A percentile compares a stretch with the other conserved stretches of the same genome.
Conservation (phyloP, 2,329 filamentous ascomycete species). For the Beauveria sp. region DNA sequence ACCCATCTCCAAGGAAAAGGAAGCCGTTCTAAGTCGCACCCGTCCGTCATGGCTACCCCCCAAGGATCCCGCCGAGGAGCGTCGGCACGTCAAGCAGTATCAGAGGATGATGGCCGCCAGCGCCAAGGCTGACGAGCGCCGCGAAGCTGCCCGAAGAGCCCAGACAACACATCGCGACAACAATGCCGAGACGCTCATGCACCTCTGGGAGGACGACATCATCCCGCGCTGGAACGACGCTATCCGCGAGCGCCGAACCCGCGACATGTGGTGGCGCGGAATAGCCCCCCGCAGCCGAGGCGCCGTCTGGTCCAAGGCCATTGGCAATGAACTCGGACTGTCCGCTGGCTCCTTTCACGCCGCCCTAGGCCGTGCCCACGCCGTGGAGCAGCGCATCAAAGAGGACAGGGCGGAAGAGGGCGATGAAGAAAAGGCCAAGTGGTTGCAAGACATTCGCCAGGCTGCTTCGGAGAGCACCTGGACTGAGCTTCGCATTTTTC, state of each 20-base stretch:
- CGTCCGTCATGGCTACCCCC: conserved; percentile 79
- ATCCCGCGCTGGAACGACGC: conserved; percentile 68
- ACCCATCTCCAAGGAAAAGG: conserved; percentile 79
- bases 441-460: conserved; percentile 55
- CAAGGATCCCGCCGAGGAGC: conserved; percentile 86
- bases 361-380: conserved; percentile 59
- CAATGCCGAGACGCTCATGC: conserved; percentile 45
- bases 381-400: conserved; percentile 50
- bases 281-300: conserved; percentile 64
- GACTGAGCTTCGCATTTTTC: conserved; percentile 66
- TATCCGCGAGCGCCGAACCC: conserved; percentile 59
- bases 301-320: conserved; percentile 60
- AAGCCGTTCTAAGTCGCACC: conserved; percentile 72
- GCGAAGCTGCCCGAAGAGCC: conserved; percentile 43
- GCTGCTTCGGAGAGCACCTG: conserved; percentile 61
- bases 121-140: conserved; percentile 51
- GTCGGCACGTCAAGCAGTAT: conserved; percentile 77
- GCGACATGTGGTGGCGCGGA: conserved; percentile 78
- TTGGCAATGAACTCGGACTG: conserved; percentile 66
- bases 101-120: conserved; percentile 71
- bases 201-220: conserved; percentile 69
- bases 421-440: conserved; percentile 47
- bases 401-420: conserved; percentile 44
- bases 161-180: conserved; percentile 48
- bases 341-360: conserved; percentile 61